Base-by-base conservation (phyloP, 306 rosid genomes). In the Quercus aquifolioides region DNA sequence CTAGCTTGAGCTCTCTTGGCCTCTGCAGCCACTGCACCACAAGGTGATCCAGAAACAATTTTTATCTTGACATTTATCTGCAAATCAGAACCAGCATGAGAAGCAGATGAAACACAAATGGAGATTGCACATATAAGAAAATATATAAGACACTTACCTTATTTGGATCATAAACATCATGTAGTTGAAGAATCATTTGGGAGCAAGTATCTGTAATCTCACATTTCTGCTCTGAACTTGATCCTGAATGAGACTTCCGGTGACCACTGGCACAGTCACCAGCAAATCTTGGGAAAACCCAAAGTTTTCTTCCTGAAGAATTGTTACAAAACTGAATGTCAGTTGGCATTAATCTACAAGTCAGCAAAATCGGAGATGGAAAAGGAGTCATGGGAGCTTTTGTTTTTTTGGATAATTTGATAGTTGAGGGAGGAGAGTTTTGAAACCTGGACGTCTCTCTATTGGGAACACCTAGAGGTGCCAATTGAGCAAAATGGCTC, bases 151-250 rank as follows among this genome's bases (percentile, higher is more conserved):
- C 73, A 76, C 55, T 77, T 49, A 89, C 99, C 92, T 95, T 95
- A 80, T 95, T 91, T 59, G 98, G 96, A 86, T 95, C 98, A 88
- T 90, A 93, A 81, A 95, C 99, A 65, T 90, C 94, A 84, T 93
- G 96, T 69, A 95, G 99, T 88, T 90, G 99, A 84, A 95, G 96
- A 62, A 95, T 95, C 99, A 95, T 93, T 81, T 95, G 99, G 51
- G 99, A 95, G 88, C 98, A 95, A 57, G 96, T 84, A 87, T 95
- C 98, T 4, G 91, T 86, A 54, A 93, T 95, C 58, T 93, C 99
- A 74, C 83, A 81, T 79, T 91, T 95, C 82, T 78, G 93, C 88
- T 93, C 99, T 21, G 90, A 88, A 71, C 77, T 77, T 55, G 96
- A 83, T 78, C 93, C 98, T 9, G 93, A 73, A 72, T 86, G 84